Evolutionary conservation across 805 yeast species (phyloP).

Genomic region (Cyberlindnera nakhonratchasimensis): DNA sequence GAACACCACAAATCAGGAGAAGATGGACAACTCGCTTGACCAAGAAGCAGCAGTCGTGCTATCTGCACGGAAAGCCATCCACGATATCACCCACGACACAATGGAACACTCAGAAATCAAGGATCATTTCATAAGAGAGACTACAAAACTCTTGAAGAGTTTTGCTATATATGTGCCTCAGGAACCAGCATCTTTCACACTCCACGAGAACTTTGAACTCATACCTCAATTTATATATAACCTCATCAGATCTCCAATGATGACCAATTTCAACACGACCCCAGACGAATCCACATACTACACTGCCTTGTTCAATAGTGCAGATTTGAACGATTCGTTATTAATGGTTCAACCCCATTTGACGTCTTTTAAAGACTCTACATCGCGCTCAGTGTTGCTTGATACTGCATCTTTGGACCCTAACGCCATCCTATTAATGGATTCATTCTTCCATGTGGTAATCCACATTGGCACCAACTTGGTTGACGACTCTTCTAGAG

Average conservation of each 20-base stretch:
- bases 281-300: conserved; percentile 97
- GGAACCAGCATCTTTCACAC: conserved; percentile 73
- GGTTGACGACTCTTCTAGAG: conserved; percentile 81
- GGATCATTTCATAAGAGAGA: conserved; percentile 81
- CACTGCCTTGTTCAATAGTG: conserved; percentile 80
- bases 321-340: conserved; percentile 85
- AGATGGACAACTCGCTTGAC: conserved; percentile 49
- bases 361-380: conserved; percentile 73
- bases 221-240: conserved; percentile 94
- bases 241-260: conserved; percentile 87
- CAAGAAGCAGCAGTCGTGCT: conserved; percentile 95
- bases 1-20: conserved; percentile 45
- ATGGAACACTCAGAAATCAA: conserved; percentile 71
- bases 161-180: conserved; percentile 89
- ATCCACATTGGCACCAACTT: conserved; percentile 89
- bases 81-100: conserved; percentile 64
- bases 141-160: conserved; percentile 81
- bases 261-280: conserved; percentile 91
- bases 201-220: conserved; percentile 73
- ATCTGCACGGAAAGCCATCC: conserved; percentile 81
- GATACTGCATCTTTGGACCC: conserved; percentile 88
- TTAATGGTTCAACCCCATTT: conserved; percentile 96
- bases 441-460: conserved; percentile 92
- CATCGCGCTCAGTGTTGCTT: conserved; percentile 81
- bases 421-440: conserved; percentile 78